These are phyloP conservation scores for Nothophoma quercina DNA, from an alignment of 2,329 filamentous ascomycete genomes.

Conservation along the genomic window DNA sequence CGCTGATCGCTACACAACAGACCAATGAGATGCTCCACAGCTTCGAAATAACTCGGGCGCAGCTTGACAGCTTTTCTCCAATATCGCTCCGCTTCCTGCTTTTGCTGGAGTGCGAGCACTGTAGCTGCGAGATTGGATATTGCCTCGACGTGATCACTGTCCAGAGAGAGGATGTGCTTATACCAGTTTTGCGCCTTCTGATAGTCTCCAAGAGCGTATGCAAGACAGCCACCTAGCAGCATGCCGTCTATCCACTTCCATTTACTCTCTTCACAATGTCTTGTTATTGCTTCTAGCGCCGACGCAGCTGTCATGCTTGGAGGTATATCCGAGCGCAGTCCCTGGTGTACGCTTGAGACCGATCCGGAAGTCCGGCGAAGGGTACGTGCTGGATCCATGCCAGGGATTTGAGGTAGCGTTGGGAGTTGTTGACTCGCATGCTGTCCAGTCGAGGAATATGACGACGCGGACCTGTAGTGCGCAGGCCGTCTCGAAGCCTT, in stretches of 20 bases:
- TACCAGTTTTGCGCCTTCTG: slow-evolving; percentile 80
- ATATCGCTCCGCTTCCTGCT: slow-evolving; percentile 82
- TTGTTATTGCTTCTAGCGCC: slow-evolving; percentile 48
- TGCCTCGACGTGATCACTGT: slow-evolving; percentile 81
- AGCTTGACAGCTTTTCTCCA: slow-evolving; percentile 87
- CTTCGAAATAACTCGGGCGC: slow-evolving; percentile 89
- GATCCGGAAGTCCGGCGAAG: slow-evolving; percentile 47
- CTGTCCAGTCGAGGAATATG: slow-evolving; percentile 37
- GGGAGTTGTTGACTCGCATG: slow-evolving; percentile 28
- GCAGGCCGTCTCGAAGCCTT: slow-evolving; percentile 29
- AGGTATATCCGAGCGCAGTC: slow-evolving; percentile 36
- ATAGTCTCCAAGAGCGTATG: slow-evolving; percentile 88
- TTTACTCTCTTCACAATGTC: slow-evolving; percentile 50
- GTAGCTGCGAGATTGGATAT: slow-evolving; percentile 93
- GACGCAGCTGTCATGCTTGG: slow-evolving; percentile 47
- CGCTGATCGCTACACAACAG: slow-evolving; percentile 83
- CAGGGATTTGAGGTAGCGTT: slow-evolving; percentile 29
- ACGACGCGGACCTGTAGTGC: slow-evolving; percentile 42
- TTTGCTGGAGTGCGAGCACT: slow-evolving; percentile 80
- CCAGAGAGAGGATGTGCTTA: slow-evolving; percentile 67
- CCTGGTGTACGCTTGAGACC: slow-evolving; percentile 38
- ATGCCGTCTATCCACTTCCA: slow-evolving; percentile 86
- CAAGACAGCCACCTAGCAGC: slow-evolving; percentile 86
- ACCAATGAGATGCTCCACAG: slow-evolving; percentile 91
- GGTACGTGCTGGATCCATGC: slow-evolving; percentile 39